phyloP scores from a whole-genome alignment of 148 eudicot species.

The Dysphania ambrosioides region DNA sequence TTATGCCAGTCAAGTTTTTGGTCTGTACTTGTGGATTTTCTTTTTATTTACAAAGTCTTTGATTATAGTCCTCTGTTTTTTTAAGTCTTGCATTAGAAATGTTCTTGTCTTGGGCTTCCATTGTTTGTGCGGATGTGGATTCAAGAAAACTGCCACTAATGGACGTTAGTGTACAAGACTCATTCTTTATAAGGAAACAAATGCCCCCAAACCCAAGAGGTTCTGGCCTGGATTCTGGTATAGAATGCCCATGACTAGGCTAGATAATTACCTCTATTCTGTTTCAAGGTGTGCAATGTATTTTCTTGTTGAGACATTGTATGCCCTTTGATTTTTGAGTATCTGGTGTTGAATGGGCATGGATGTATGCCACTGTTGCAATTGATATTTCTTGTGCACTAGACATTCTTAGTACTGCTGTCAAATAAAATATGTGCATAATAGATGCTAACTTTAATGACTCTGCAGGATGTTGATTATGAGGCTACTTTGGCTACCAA shows the following conservation, averaged over 20 bases:
- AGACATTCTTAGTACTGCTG: neutral
- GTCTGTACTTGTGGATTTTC: too few relatives aligned
- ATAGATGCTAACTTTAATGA: neutral
- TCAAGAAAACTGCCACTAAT: too few relatives aligned
- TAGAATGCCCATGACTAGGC: neutral
- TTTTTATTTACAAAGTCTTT: too few relatives aligned
- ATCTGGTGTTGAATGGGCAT: neutral
- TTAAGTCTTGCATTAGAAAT: too few relatives aligned
- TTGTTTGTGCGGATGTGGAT: too few relatives aligned
- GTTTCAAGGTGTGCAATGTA: neutral
- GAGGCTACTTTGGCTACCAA: slow-evolving; percentile 81
- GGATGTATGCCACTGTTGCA: neutral
- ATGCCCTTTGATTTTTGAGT: neutral
- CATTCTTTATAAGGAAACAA: neutral
- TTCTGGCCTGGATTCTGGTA: neutral
- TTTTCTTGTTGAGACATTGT: neutral
- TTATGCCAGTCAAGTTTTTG: too few relatives aligned
- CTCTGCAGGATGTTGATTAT: slow-evolving; percentile 81
- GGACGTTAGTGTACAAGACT: neutral
- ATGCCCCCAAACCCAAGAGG: neutral
- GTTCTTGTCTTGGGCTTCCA: too few relatives aligned
- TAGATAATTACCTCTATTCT: neutral
- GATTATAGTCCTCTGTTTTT: too few relatives aligned
- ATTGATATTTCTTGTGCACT: neutral
- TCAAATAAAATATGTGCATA: neutral